Percentiles rank a stretch among this genome's conserved stretches.
Evolutionary conservation across 2,329 filamentous ascomycete species (phyloP).

Genomic region (Colletotrichum theobromicola): DNA sequence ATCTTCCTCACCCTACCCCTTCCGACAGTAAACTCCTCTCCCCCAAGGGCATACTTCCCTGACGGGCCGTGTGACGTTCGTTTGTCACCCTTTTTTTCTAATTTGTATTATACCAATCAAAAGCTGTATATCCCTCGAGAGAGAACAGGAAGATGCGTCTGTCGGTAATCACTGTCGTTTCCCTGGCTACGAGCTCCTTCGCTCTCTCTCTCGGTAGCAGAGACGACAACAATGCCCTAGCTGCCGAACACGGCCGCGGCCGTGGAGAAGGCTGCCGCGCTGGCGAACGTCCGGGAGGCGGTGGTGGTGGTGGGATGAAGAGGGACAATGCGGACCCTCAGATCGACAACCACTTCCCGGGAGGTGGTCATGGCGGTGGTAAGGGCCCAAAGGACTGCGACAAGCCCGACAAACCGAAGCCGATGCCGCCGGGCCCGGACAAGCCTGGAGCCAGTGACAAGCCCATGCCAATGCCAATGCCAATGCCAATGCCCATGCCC

Average conservation of each 20-base stretch:
- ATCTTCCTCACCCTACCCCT: not conserved
- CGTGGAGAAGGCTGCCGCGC: not conserved
- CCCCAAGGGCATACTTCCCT: not conserved
- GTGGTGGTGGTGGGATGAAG: not conserved
- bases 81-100: not conserved
- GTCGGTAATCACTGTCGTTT: constrained; percentile 7
- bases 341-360: not conserved
- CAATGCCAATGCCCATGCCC: not conserved
- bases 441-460: not conserved
- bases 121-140: not conserved
- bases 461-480: not conserved
- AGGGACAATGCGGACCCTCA: not conserved
- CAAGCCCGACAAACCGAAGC: not conserved
- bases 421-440: not conserved
- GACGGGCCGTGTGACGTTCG: not conserved
- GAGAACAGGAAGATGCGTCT: constrained; percentile 11
- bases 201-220: not conserved
- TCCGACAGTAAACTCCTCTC: not conserved
- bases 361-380: not conserved
- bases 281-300: not conserved
- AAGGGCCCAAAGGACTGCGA: not conserved
- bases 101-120: not conserved
- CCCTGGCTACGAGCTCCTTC: constrained; percentile 11
- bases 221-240: not conserved
- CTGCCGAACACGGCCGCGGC: not conserved